Evolutionary conservation across 352 stramenopile species (phyloP), one percentile per base, ranked within the genome.

Genomic region (Phytophthora citrophthora): DNA sequence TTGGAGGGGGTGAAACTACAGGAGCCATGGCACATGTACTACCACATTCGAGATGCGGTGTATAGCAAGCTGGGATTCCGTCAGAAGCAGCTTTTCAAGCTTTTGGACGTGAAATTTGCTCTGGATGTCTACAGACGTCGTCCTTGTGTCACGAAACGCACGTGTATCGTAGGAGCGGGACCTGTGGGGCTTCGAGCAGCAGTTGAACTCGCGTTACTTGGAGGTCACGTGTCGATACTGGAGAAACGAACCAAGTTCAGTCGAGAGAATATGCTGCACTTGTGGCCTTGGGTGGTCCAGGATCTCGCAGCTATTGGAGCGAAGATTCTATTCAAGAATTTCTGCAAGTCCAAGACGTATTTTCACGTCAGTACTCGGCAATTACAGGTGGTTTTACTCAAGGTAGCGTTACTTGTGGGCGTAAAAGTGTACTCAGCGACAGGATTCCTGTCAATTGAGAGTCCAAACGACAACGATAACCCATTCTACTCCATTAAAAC

Each of bases 231-330:
- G 13, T 72, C 88, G 0, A 71, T 94, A 9, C 36, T 94, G 2
- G 86, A 94, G 62, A 94, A 94, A 68, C 78, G 86, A 4, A 79
- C 81, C 44, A 64, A 76, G 29, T 94, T 94, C 49, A 90, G 61
- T 54, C 82, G 83, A 8, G 86, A 92, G 43, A 93, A 94, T 57
- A 88, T 90, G 62, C 58, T 93, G 16, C 80, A 92, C 53, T 55
- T 94, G 64, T 94, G 83, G 79, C 81, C 82, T 43, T 89, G 79
- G 77, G 85, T 91, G 15, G 85, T 94, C n/a, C 80, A 91, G 52
- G 83, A 92, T 40, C 64, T 94, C 26, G 88, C 85, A 18, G 80
- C 72, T 12, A 57, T 94, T 10, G 85, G 83, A 23, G 83, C 83
- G 11, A 92, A 91, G 59, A 68, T 89, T 9, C 79, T 94, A 45